Conservation (phyloP, 1,284 basidiomycete species). For the Ceratobasidium sp. region DNA sequence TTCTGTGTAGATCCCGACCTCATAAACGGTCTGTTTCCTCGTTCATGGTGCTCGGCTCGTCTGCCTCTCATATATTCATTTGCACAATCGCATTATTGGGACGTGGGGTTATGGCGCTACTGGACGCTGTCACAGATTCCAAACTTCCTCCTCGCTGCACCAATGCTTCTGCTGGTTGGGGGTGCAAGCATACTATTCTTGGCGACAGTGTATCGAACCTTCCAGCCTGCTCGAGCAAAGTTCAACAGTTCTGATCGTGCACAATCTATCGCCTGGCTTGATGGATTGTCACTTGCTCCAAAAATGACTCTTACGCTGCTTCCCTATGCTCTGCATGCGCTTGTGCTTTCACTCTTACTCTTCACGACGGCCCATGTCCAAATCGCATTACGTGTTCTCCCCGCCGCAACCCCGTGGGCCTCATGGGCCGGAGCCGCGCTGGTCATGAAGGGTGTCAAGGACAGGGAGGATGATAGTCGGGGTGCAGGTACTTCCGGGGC, state of each 20-base stretch:
- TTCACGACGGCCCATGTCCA: slow-evolving; percentile 90
- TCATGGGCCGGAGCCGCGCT: slow-evolving; percentile 89
- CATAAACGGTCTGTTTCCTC: background rate
- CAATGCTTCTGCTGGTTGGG: slow-evolving; percentile 69
- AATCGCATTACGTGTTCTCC: slow-evolving; percentile 84
- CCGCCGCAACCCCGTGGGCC: slow-evolving; percentile 81
- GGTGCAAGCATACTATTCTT: slow-evolving; percentile 28
- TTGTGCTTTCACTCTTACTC: slow-evolving; percentile 72
- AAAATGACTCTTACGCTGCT: slow-evolving; percentile 45
- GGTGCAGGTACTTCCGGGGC: slow-evolving; percentile 32
- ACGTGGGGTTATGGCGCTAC: slow-evolving; percentile 87
- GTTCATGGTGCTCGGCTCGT: slow-evolving; percentile 75
- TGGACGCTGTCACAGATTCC: slow-evolving; percentile 89
- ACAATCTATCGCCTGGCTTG: background rate
- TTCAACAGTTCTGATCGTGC: background rate
- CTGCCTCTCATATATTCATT: slow-evolving; percentile 84
- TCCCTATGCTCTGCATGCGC: slow-evolving; percentile 80
- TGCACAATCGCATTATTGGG: slow-evolving; percentile 91
- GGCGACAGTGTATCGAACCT: background rate
- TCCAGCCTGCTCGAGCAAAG: no score
- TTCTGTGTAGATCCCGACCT: slow-evolving; percentile 68
- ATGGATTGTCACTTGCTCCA: background rate
- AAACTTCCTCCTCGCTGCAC: slow-evolving; percentile 87
- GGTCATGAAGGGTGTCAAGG: slow-evolving; percentile 57
- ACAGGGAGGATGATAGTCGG: slow-evolving; percentile 22